Base-by-base conservation (phyloP, 2,329 filamentous ascomycete species). In the Massarina eburnea region DNA sequence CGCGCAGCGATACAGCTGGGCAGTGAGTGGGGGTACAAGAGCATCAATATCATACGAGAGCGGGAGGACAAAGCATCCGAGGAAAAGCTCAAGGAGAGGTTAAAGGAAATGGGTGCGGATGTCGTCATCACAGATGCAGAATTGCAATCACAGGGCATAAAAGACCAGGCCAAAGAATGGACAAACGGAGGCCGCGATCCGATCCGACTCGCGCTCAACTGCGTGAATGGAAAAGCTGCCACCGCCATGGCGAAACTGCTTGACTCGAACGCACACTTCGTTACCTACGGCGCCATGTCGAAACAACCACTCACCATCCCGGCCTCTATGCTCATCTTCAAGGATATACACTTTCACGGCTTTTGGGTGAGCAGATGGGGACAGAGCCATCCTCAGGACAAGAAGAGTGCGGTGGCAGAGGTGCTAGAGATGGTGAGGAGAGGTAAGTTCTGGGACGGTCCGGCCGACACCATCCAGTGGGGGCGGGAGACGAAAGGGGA, bases 281-380 rank as follows among this genome's bases (percentile, higher is more conserved):
- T 99, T 19, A 96, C 92, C 4, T 99, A 99, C 66, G 94, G 94
- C 20, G 92, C 89, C 40, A 99, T 99, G 94, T 84, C 88, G 26
- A 88, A 88, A 67, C 86, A 95, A 74, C 91, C 92, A 0, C 80
- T 96, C 20, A 78, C 80, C 6, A 73, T 97, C 50, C 90, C 92
- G 0, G 88, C 91, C 1, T 88, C 88, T 0, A 76, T 95, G 57
- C 76, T 97, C 48, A 99, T 99, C 59, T 99, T 99, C 76, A 94
- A 92, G 71, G 84, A 97, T 59, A 79, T 97, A 41, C 80, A 82
- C 41, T 95, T 96, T 64, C 81, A 89, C 51, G 95, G 94, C 4
- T 99, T 97, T 72, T 99, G 94, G 94, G 84, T 97, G 19, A 94
- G 88, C 64, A 83, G 80, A 49, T 97, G 94, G 38, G 85, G 91